A percentile compares a stretch with the other conserved stretches of the same genome.
phyloP scores from a whole-genome alignment of 2,329 filamentous ascomycete genomes.

The Alternaria rosae region DNA sequence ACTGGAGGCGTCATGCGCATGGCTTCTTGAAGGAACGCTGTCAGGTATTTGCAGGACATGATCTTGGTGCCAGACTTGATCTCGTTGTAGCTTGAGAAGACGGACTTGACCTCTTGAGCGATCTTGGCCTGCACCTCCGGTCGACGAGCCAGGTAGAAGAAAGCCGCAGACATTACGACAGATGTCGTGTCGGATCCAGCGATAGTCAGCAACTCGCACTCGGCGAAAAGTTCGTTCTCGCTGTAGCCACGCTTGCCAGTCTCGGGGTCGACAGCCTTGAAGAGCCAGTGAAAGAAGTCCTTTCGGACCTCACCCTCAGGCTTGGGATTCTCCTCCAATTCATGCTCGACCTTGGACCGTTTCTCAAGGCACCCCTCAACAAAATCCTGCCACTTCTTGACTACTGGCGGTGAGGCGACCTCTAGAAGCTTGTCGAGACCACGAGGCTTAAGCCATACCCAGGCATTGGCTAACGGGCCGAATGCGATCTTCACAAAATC shows the following conservation, averaged over 20 bases:
- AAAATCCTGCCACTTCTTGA: slow-evolving; percentile 25
- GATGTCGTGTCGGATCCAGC: slow-evolving; percentile 36
- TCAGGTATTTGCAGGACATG: slow-evolving; percentile 29
- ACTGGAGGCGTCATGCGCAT: slow-evolving; percentile 33
- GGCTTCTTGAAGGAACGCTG: slow-evolving; percentile 30
- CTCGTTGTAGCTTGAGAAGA: slow-evolving; percentile 26
- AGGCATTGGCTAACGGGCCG: slow-evolving; percentile 13
- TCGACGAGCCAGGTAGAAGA: slow-evolving; percentile 31
- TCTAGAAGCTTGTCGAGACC: slow-evolving; percentile 28
- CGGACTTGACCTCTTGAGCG: slow-evolving; percentile 23
- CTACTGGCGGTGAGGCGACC: slow-evolving; percentile 20
- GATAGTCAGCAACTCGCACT: slow-evolving; percentile 31
- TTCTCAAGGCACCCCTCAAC: slow-evolving; percentile 24
- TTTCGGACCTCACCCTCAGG: slow-evolving; percentile 34
- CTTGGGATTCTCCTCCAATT: slow-evolving; percentile 23
- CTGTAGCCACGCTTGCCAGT: slow-evolving; percentile 46
- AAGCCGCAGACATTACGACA: slow-evolving; percentile 23
- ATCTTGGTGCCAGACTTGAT: slow-evolving; percentile 28
- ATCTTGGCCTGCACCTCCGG: slow-evolving; percentile 24
- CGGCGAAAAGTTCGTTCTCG: slow-evolving; percentile 49
- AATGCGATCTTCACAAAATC: slow-evolving; percentile 4
- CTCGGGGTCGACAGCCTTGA: slow-evolving; percentile 52
- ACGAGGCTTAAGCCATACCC: slow-evolving; percentile 33
- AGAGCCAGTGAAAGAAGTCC: slow-evolving; percentile 54
- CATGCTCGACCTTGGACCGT: slow-evolving; percentile 20